Conservation (phyloP, 164 flowering plant genomes). For the Sedum album region DNA sequence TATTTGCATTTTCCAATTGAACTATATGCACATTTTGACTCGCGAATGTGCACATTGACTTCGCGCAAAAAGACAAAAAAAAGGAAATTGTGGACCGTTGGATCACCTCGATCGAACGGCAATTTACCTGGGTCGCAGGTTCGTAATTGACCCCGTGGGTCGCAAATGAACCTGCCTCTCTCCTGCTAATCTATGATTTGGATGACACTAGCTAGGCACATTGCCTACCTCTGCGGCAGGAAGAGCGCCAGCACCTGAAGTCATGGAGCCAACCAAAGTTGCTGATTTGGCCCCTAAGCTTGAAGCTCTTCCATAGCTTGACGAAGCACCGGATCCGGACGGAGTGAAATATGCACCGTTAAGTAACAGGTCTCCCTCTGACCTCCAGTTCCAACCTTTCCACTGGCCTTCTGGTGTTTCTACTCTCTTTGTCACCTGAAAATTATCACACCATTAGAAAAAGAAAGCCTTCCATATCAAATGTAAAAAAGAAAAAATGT, state of each 20-base stretch:
- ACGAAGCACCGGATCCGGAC: background rate
- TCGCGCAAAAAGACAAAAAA: too few species aligned
- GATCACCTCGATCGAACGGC: too few species aligned
- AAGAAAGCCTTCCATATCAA: too few species aligned
- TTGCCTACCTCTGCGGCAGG: constrained; percentile 51
- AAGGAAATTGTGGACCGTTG: too few species aligned
- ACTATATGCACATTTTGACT: too few species aligned
- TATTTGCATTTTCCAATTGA: too few species aligned
- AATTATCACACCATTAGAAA: too few species aligned
- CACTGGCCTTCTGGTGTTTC: background rate
- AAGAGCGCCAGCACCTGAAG: constrained; percentile 19
- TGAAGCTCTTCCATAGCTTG: background rate
- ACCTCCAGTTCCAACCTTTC: background rate
- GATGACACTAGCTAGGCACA: constrained; percentile 38
- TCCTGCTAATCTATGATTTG: background rate
- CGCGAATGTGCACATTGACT: too few species aligned
- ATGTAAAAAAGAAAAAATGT: too few species aligned
- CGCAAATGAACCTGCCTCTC: too few species aligned
- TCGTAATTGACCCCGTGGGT: too few species aligned
- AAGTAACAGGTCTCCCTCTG: background rate
- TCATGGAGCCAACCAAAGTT: background rate
- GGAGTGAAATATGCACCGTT: background rate
- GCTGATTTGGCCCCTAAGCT: background rate
- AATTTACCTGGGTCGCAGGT: too few species aligned
- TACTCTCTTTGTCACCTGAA: background rate